Conservation (phyloP, 495 filamentous ascomycete species). For the Neohortaea acidophila region DNA sequence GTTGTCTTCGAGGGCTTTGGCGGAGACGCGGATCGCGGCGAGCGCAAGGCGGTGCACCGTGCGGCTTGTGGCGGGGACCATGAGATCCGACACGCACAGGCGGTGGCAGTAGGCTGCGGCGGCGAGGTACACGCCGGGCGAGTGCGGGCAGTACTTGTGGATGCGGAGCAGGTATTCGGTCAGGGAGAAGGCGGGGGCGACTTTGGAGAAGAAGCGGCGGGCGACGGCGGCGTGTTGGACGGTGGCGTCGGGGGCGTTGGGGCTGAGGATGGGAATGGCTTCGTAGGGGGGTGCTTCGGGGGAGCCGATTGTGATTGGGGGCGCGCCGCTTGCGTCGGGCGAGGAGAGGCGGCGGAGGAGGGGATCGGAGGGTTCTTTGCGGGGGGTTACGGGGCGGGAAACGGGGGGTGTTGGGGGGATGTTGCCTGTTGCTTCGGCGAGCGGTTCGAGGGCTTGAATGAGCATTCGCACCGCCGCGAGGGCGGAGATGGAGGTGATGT, state of each 20-base stretch:
- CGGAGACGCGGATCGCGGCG: slow-evolving; percentile 69
- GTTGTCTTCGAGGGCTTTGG: slow-evolving; percentile 84
- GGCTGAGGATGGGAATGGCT: slow-evolving; percentile 36
- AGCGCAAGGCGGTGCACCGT: slow-evolving; percentile 82
- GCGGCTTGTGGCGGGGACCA: slow-evolving; percentile 54
- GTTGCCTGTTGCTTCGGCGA: slow-evolving; percentile 58
- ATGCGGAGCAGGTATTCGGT: slow-evolving; percentile 76
- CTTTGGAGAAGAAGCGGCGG: slow-evolving; percentile 82
- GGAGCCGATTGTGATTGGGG: slow-evolving; percentile 29
- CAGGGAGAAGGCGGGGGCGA: slow-evolving; percentile 62
- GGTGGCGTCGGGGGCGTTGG: slow-evolving; percentile 45
- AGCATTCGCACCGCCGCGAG: slow-evolving; percentile 68
- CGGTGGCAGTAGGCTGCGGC: slow-evolving; percentile 78
- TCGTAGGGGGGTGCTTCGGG: slow-evolving; percentile 26
- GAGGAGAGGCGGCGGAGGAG: slow-evolving; percentile 23
- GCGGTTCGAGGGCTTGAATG: slow-evolving; percentile 50
- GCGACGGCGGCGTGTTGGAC: slow-evolving; percentile 67
- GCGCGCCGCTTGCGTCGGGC: slow-evolving; percentile 26
- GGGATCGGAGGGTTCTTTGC: slow-evolving; percentile 12
- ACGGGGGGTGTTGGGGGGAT: slow-evolving; percentile 58
- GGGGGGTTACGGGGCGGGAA: slow-evolving; percentile 43
- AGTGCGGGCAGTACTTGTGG: slow-evolving; percentile 84
- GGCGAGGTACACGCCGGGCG: slow-evolving; percentile 90
- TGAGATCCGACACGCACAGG: slow-evolving; percentile 57
- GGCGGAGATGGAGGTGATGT: slow-evolving; percentile 59